Evolutionary conservation across 495 filamentous ascomycete genomes (phyloP).

Genomic region (Penicillium desertorum): DNA sequence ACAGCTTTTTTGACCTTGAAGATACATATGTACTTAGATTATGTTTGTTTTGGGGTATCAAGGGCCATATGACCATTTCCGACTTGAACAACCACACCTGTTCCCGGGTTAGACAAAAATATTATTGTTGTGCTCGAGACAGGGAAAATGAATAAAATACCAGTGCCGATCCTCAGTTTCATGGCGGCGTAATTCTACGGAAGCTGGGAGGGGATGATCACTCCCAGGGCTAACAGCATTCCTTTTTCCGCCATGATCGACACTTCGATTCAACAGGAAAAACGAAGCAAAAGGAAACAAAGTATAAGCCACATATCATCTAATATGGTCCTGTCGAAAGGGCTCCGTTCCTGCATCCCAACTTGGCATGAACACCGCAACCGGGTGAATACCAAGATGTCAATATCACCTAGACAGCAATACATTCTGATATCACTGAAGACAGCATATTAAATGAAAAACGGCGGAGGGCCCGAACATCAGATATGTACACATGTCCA

Average conservation of each 20-base stretch:
- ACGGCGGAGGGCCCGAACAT: not conserved
- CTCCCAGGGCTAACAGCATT: constrained; percentile 13
- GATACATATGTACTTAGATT: not conserved
- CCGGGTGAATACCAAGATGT: not conserved
- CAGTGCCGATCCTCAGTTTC: constrained; percentile 15
- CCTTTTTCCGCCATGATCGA: constrained; percentile 19
- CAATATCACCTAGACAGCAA: not conserved
- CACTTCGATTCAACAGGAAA: constrained; percentile 1
- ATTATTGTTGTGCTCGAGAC: constrained; percentile 1
- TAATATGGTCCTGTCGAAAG: not conserved
- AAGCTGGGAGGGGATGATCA: constrained; percentile 12
- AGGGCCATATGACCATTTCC: not conserved
- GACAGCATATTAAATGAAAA: not conserved
- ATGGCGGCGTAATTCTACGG: constrained; percentile 6
- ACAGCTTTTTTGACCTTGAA: constrained; percentile 5
- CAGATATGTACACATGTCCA: not conserved
- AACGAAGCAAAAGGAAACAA: not conserved
- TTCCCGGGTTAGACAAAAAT: not conserved
- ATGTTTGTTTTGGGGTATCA: not conserved
- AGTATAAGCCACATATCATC: not conserved
- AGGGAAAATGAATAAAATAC: not conserved
- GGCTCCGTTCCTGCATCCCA: not conserved
- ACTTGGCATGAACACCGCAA: constrained; percentile 2
- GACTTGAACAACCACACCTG: not conserved
- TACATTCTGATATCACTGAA: not conserved